phyloP scores from a whole-genome alignment of 805 yeast species.

The Komagataella populi region DNA sequence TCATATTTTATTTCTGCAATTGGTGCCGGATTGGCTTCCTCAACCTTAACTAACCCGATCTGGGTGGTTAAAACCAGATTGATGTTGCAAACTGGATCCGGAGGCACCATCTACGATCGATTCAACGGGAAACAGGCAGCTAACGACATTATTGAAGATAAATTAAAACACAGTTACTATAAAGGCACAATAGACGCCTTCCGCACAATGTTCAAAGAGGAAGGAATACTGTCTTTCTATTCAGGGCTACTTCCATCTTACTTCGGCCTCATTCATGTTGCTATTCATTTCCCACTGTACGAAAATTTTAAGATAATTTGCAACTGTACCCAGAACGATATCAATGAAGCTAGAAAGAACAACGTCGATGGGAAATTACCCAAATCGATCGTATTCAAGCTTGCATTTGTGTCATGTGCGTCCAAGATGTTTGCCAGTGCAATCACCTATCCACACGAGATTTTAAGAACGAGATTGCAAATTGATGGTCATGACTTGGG shows the following conservation, averaged over 20 bases:
- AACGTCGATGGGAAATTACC: background rate
- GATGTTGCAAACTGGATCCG: constrained; percentile 65
- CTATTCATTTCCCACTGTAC: constrained; percentile 90
- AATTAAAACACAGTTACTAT: constrained; percentile 25
- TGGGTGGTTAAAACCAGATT: constrained; percentile 96
- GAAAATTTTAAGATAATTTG: constrained; percentile 61
- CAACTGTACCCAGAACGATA: constrained; percentile 13
- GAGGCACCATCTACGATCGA: constrained; percentile 23
- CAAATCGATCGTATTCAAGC: constrained; percentile 18
- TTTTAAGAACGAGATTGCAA: constrained; percentile 84
- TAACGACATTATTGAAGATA: background rate
- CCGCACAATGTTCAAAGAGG: constrained; percentile 58
- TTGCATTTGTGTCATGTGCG: constrained; percentile 56
- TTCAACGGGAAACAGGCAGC: constrained; percentile 8
- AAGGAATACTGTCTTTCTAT: constrained; percentile 74
- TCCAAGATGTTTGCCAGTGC: constrained; percentile 85
- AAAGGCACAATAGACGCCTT: constrained; percentile 79
- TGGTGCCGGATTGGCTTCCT: constrained; percentile 79
- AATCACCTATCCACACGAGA: constrained; percentile 92
- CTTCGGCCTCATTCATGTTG: constrained; percentile 85
- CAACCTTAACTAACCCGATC: constrained; percentile 81
- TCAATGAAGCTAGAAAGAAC: background rate
- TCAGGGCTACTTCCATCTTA: constrained; percentile 85
- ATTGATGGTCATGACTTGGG: constrained; percentile 18
- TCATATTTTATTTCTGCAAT: constrained; percentile 52